Percentiles rank a stretch among this genome's conserved stretches.
Evolutionary conservation across 164 flowering plant species (phyloP).

Genomic region (Warburgia ugandensis): DNA sequence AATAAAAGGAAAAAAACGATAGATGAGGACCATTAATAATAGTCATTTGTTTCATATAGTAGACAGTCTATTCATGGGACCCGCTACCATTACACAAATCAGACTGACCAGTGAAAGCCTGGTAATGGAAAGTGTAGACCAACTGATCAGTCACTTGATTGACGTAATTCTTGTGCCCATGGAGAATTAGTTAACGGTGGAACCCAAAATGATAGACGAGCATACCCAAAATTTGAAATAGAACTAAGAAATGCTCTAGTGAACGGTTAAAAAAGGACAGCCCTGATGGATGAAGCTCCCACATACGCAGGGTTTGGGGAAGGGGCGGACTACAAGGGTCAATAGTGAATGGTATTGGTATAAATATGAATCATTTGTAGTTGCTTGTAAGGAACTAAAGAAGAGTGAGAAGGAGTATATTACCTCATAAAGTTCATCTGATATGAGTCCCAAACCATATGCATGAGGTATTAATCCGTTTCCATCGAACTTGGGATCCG

Average conservation of each 20-base stretch:
- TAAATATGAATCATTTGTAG: not conserved
- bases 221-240: not conserved
- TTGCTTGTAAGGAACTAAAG: not conserved
- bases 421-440: conserved; percentile 48
- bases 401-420: not conserved
- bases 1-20: too few relatives aligned
- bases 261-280: not conserved
- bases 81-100: too few relatives aligned
- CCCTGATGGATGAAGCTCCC: not conserved
- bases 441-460: conserved; percentile 39
- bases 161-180: too few relatives aligned
- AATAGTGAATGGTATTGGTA: not conserved
- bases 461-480: conserved; percentile 25
- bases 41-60: not conserved
- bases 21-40: too few relatives aligned
- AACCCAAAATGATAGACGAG: too few relatives aligned
- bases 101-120: too few relatives aligned
- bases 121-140: too few relatives aligned
- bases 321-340: not conserved
- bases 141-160: too few relatives aligned
- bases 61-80: not conserved
- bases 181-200: too few relatives aligned
- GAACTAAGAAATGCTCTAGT: not conserved
- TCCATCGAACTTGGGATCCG: conserved; percentile 10
- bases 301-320: too few relatives aligned